Base-by-base conservation (phyloP, 805 yeast genomes). In the Ogataea parapolymorpha region DNA sequence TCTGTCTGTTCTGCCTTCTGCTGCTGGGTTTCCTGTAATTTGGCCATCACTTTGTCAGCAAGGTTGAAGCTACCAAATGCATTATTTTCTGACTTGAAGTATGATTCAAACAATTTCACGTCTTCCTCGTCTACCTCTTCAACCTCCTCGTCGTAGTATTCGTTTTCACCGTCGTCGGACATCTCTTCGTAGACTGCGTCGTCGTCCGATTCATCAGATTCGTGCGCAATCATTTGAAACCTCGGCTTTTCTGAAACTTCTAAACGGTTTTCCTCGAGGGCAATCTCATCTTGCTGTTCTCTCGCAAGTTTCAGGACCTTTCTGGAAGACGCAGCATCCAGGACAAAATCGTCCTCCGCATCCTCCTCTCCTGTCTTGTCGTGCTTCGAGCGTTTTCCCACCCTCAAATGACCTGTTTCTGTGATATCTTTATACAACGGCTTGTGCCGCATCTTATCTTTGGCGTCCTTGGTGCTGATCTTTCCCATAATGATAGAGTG, bases 41-140 rank as follows among this genome's bases (percentile, higher is more conserved):
- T 85, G 24, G 89, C 96, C 85, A 91, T 75, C 53, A 93, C 89
- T 57, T 89, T 88, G 63, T 93, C 99, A 18, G 96, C 97, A 54
- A 93, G 70, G 52, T 83, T 85, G 55, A 79, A 72, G 40, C 82
- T 65, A 26, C 77, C 74, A 35, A 61, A 58, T 16, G 65, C 59
- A 31, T 52, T 46, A 4, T 52, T 37, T 3, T 47, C 48, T 1
- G 53, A 35, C 45, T 76, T 75, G 54, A 85, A 76, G 52, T 85
- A 90, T 43, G 80, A 75, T 49, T 89, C 89, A 63, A 90, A 89
- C 59, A 93, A 64, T 33, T 80, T 91, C 10, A 88, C 83, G 52
- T 93, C 98, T 39, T 80, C 82, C 44, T 81, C 91, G 53, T 85
- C 85, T 7, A 86, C 76, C 47, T 78, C 75, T 14, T 67, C 75